phyloP scores from a whole-genome alignment of 352 stramenopile genomes.

The Globisporangium middletonii region DNA sequence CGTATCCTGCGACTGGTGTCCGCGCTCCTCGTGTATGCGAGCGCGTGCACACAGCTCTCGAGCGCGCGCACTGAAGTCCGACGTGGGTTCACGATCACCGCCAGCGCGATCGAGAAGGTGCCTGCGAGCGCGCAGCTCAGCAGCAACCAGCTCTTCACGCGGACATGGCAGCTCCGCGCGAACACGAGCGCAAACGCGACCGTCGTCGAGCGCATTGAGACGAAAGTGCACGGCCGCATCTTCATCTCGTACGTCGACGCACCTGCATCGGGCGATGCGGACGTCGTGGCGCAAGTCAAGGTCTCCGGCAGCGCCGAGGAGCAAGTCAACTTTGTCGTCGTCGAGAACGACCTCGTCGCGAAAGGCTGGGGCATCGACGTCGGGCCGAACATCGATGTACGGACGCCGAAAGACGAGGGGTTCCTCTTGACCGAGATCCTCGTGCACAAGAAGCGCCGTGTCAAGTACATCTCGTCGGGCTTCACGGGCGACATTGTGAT shows the following conservation, averaged over 20 bases:
- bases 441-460: not conserved
- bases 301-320: not conserved
- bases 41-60: too few relatives aligned
- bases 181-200: not conserved
- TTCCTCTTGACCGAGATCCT: not conserved
- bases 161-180: not conserved
- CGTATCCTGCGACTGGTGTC: too few relatives aligned
- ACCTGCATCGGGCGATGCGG: constrained; percentile 16
- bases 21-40: too few relatives aligned
- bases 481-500: not conserved
- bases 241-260: not conserved
- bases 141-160: not conserved
- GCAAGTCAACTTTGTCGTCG: not conserved
- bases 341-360: not conserved
- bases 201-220: not conserved
- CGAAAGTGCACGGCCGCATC: not conserved
- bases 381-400: not conserved
- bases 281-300: not conserved
- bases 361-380: not conserved
- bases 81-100: not conserved
- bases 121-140: not conserved
- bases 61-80: too few relatives aligned
- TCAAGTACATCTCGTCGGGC: not conserved
- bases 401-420: not conserved
- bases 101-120: not conserved